These are phyloP conservation scores for Neurospora sp. DNA, from an alignment of 495 filamentous ascomycete genomes.

Conservation along the genomic window DNA sequence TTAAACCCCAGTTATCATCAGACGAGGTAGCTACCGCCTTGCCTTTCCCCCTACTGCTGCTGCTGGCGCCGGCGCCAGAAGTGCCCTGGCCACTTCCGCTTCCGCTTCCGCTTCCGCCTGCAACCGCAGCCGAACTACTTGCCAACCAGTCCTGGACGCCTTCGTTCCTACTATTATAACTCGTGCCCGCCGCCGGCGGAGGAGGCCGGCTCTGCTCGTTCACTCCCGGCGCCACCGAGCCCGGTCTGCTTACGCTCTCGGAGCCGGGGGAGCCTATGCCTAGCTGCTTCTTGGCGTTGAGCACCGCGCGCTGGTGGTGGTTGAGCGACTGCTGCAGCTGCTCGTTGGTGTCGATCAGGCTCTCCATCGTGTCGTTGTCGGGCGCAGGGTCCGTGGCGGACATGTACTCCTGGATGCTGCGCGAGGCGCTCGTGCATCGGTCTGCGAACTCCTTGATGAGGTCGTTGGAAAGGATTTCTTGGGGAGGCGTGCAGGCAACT, in stretches of 20 bases:
- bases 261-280: constrained; percentile 6
- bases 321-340: constrained; percentile 66
- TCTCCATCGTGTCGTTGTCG: constrained; percentile 84
- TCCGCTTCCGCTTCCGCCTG: neutral
- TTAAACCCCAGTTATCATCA: constrained; percentile 1
- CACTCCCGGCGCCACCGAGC: constrained; percentile 10
- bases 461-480: constrained; percentile 70
- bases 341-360: constrained; percentile 90
- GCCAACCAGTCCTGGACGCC: constrained; percentile 1
- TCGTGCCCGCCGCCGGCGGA: neutral
- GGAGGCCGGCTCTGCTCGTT: constrained; percentile 12
- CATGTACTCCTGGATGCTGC: constrained; percentile 78
- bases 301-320: constrained; percentile 69
- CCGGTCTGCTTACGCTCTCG: constrained; percentile 10
- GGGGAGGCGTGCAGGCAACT: constrained; percentile 66
- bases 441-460: constrained; percentile 87
- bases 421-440: constrained; percentile 68
- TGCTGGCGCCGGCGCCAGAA: neutral
- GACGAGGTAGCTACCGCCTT: constrained; percentile 24
- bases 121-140: constrained; percentile 4
- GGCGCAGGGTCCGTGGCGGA: constrained; percentile 62
- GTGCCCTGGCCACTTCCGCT: neutral
- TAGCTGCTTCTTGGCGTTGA: constrained; percentile 56
- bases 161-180: neutral
- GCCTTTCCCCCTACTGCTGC: constrained; percentile 29